phyloP scores from a whole-genome alignment of 2,329 filamentous ascomycete species.

The Domatiomyces globalis region DNA sequence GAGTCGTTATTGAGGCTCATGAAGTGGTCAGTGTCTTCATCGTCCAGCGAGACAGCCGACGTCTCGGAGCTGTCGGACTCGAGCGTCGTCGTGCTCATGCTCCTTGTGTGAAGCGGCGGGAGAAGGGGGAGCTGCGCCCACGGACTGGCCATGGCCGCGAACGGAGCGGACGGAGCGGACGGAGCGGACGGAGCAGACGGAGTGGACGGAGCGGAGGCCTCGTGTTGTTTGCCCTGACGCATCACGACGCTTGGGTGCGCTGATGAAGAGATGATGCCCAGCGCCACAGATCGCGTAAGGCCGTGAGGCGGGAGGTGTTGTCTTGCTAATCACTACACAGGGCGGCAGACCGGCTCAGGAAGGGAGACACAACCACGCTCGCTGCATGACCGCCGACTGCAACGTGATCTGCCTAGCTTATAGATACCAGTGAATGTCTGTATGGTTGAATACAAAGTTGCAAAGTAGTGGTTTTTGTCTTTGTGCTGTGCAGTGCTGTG shows the following conservation, averaged over 20 bases:
- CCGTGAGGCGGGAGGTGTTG: not conserved
- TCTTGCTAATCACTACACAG: not conserved
- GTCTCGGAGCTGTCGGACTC: slow-evolving; percentile 18
- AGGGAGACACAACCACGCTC: not conserved
- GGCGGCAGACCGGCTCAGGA: not conserved
- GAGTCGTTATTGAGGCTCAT: slow-evolving; percentile 74
- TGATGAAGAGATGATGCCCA: no score
- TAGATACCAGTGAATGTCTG: not conserved
- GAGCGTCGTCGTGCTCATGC: slow-evolving; percentile 14
- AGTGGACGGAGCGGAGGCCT: not conserved
- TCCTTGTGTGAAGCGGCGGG: slow-evolving; percentile 11
- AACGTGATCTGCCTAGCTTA: not conserved
- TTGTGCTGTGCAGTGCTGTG: not conserved
- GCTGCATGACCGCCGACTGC: not conserved
- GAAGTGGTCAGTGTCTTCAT: slow-evolving; percentile 91
- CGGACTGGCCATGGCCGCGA: slow-evolving; percentile 12
- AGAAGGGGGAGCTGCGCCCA: slow-evolving; percentile 12
- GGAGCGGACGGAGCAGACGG: not conserved
- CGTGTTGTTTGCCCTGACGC: not conserved
- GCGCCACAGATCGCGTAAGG: not conserved
- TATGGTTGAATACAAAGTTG: not conserved
- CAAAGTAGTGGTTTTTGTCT: not conserved
- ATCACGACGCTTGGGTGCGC: not conserved
- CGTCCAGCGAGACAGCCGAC: slow-evolving; percentile 46
- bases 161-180: not conserved